These are phyloP conservation scores for Aureobasidium melanogenum DNA, from an alignment of 2,329 filamentous ascomycete genomes.

Conservation along the genomic window DNA sequence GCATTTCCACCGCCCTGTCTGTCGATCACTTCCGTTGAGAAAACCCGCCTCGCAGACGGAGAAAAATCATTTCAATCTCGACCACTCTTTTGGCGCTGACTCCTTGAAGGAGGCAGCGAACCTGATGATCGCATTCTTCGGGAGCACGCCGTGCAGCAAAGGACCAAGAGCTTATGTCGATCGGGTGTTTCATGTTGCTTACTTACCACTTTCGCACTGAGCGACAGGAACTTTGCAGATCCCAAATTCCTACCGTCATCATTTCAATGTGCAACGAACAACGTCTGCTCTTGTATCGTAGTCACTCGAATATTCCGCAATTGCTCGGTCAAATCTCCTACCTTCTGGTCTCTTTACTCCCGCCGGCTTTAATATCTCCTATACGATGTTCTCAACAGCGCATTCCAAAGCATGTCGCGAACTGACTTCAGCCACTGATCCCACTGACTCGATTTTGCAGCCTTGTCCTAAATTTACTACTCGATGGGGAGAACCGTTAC, in stretches of 20 bases:
- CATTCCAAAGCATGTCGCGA: background rate
- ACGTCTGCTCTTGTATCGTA: background rate
- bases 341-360: background rate
- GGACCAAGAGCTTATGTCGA: background rate
- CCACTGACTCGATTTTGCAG: conserved; percentile 1
- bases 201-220: background rate
- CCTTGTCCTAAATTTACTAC: background rate
- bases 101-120: background rate
- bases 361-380: background rate
- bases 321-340: background rate
- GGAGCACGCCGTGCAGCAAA: background rate
- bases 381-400: background rate
- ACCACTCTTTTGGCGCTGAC: background rate
- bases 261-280: background rate
- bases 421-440: conserved; percentile 4
- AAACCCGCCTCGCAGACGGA: background rate
- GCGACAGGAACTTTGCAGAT: background rate
- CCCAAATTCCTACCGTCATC: background rate
- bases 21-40: background rate
- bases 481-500: background rate
- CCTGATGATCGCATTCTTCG: background rate
- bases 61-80: background rate
- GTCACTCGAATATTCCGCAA: background rate
- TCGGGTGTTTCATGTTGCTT: conserved; percentile 4
- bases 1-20: background rate